Percentiles rank a stretch among this genome's conserved stretches.
These are phyloP conservation scores for Tolypocladium nubicola DNA, from an alignment of 2,329 filamentous ascomycete genomes.

Conservation along the genomic window DNA sequence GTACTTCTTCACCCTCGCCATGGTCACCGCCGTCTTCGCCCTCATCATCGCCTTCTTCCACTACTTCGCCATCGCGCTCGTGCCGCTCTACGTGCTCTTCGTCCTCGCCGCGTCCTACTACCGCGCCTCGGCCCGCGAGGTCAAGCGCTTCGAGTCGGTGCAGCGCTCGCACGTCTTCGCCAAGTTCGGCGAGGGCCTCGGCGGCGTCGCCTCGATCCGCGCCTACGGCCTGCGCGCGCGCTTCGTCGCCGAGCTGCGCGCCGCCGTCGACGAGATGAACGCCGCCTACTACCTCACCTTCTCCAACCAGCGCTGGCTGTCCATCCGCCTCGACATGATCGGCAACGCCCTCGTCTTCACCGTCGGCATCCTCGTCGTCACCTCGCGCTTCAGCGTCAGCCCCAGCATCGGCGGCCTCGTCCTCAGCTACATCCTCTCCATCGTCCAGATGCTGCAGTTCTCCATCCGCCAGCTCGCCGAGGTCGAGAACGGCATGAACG, in stretches of 20 bases:
- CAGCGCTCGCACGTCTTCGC: slow-evolving; percentile 82
- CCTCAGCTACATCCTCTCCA: slow-evolving; percentile 83
- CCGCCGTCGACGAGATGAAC: slow-evolving; percentile 83
- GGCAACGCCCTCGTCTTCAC: slow-evolving; percentile 79
- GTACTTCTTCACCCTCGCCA: slow-evolving; percentile 77
- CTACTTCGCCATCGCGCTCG: slow-evolving; percentile 61
- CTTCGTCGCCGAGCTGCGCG: slow-evolving; percentile 60
- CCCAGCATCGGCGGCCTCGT: slow-evolving; percentile 83
- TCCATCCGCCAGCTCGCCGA: slow-evolving; percentile 88
- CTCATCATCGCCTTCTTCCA: slow-evolving; percentile 94
- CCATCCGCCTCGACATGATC: slow-evolving; percentile 72
- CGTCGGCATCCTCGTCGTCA: slow-evolving; percentile 83
- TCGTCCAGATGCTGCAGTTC: slow-evolving; percentile 94
- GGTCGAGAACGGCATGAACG: slow-evolving; percentile 97
- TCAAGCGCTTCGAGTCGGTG: slow-evolving; percentile 88
- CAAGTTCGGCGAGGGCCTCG: slow-evolving; percentile 82
- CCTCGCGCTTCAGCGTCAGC: slow-evolving; percentile 73
- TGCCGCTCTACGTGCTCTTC: slow-evolving; percentile 64
- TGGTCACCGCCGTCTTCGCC: slow-evolving; percentile 74
- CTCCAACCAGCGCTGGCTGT: slow-evolving; percentile 90
- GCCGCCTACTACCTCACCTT: slow-evolving; percentile 91
- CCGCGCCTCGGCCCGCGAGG: slow-evolving; percentile 78
- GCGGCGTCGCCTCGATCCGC: slow-evolving; percentile 72
- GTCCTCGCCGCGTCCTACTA: slow-evolving; percentile 80
- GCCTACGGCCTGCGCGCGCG: slow-evolving; percentile 75